Conservation (phyloP, 1,284 basidiomycete genomes). For the Ceraceosorus bombacis region DNA sequence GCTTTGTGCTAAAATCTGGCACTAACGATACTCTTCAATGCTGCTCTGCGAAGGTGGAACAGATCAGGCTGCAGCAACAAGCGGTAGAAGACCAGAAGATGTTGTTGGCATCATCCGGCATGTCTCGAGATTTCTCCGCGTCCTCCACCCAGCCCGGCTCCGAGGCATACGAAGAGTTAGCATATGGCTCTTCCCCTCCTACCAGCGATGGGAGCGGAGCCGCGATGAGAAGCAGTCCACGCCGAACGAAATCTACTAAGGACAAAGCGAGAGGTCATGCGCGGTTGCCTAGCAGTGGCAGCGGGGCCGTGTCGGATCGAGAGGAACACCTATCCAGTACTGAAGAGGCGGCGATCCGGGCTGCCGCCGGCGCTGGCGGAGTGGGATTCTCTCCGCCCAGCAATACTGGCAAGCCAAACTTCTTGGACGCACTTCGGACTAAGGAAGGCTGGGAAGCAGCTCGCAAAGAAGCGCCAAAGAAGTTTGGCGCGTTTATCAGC, state of each 20-base stretch:
- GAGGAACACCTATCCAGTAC: neutral
- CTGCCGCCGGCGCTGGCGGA: neutral
- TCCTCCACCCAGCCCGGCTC: neutral
- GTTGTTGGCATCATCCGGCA: constrained; percentile 14
- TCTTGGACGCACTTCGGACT: constrained; percentile 38
- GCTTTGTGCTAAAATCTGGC: neutral
- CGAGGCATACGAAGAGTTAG: neutral
- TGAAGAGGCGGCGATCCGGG: no score
- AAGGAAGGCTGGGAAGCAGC: constrained; percentile 42
- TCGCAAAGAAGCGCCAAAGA: constrained; percentile 42
- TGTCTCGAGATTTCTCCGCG: neutral
- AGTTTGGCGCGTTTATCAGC: constrained; percentile 39
- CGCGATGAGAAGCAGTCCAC: neutral
- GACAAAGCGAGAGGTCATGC: neutral
- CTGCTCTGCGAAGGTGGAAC: constrained; percentile 19
- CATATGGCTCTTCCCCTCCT: neutral
- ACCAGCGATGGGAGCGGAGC: neutral
- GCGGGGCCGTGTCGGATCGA: neutral
- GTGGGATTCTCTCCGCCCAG: neutral
- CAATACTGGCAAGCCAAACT: constrained; percentile 5
- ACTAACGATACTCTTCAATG: neutral
- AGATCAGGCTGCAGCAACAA: constrained; percentile 35
- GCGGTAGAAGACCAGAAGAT: constrained; percentile 43
- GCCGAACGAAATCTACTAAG: neutral
- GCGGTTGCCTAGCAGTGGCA: neutral